Percentiles rank a stretch among this genome's conserved stretches.
phyloP scores from a whole-genome alignment of 2,329 filamentous ascomycete species.

The Pleomassaria siparia region DNA sequence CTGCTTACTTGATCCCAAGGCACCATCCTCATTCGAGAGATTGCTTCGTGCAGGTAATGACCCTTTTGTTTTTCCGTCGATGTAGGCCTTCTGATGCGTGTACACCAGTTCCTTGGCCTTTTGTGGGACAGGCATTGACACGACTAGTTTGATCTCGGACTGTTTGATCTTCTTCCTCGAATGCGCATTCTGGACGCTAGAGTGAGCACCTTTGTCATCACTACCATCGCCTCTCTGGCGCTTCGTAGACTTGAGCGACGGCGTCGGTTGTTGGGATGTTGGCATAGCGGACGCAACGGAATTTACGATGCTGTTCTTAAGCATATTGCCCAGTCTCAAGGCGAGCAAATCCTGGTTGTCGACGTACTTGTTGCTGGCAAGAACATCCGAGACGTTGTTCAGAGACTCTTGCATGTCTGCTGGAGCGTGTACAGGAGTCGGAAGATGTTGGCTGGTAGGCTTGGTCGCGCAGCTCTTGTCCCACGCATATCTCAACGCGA shows the following conservation, averaged over 20 bases:
- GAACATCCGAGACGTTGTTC: background rate
- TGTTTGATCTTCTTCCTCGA: background rate
- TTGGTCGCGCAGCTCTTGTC: background rate
- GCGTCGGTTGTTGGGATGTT: background rate
- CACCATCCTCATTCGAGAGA: too few relatives aligned
- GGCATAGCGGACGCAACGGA: background rate
- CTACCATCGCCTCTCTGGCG: background rate
- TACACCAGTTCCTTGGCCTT: too few relatives aligned
- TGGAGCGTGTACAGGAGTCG: background rate
- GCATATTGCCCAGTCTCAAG: too few relatives aligned
- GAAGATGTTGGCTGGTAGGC: background rate
- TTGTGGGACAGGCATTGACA: too few relatives aligned
- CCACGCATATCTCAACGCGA: slow-evolving; percentile 49
- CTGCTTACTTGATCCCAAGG: too few relatives aligned
- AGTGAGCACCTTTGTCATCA: background rate
- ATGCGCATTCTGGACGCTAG: background rate
- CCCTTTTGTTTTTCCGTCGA: too few relatives aligned
- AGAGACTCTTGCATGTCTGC: background rate
- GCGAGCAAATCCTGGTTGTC: too few relatives aligned
- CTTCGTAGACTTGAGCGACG: background rate
- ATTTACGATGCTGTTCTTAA: background rate
- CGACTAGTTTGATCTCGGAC: background rate
- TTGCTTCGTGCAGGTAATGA: too few relatives aligned
- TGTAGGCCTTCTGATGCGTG: too few relatives aligned
- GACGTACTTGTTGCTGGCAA: too few relatives aligned